Evolutionary conservation across 805 yeast species (phyloP), one percentile per base, ranked within the genome.

Genomic region (Deakozyma indianensis): DNA sequence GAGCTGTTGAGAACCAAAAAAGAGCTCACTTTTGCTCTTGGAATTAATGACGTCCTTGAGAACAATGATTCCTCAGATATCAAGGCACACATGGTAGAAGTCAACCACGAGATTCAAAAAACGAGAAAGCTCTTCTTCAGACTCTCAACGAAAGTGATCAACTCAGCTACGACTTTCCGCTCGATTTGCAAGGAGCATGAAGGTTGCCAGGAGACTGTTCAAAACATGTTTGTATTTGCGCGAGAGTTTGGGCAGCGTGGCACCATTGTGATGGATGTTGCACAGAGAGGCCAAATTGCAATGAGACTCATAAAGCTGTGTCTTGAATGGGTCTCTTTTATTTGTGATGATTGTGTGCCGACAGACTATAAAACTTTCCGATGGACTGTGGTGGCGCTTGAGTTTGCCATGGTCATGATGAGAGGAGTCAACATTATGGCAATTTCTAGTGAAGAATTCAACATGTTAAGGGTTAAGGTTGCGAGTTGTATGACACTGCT

Each of bases 301-400:
- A 66, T 80, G 64, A 76, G 77, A 53, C 71, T 92, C 58, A 77
- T 92, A 24, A 77, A 78, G 47, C 63, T 86, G 50, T 75, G 94
- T 41, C 77, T 87, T 41, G 90, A 83, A 46, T 92, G 98, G 98
- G 81, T 92, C 16, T 76, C 86, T 47, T 90, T 87, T 57, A 77
- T 92, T 23, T 86, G 90, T 49, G 96, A 92, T 61, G 96, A 90
- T 56, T 92, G 98, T 65, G 78, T 79, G 15, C 95, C 96, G 1
- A 81, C 94, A 0, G 96, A 90, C 53, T 74, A 82, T 46, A 83
- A 79, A 54, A 90, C 97, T 0, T 92, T 92, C 58, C 70, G 94
- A 54, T 92, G 96, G 96, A 86, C 96, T 62, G 97, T 92, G 22
- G 71, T 84, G 14, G 97, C 98, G 0, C 70, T 92, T 53, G 98